Evolutionary conservation across 371 early-diverging fungal species (phyloP).

Genomic region (Mucor indicus): DNA sequence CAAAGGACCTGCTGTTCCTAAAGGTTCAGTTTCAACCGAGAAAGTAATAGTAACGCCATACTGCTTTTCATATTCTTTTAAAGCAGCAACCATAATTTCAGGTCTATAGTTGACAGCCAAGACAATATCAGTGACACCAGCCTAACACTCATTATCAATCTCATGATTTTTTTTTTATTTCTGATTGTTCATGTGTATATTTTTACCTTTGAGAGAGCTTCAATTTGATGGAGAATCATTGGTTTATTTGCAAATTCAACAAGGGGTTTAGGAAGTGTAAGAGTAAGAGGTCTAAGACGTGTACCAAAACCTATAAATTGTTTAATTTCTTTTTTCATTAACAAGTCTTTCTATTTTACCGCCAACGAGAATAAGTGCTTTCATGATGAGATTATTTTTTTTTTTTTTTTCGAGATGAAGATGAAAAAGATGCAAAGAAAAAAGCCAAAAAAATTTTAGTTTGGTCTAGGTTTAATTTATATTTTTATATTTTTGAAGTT

Average conservation of each 20-base stretch:
- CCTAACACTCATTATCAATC: too few relatives aligned
- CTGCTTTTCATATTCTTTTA: slow-evolving; percentile 86
- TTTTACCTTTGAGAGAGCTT: slow-evolving; percentile 91
- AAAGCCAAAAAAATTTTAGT: too few relatives aligned
- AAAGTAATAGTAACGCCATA: slow-evolving; percentile 95
- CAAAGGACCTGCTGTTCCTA: slow-evolving; percentile 98
- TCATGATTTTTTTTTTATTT: too few relatives aligned
- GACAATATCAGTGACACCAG: slow-evolving; percentile 97
- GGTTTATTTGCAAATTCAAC: slow-evolving; percentile 99
- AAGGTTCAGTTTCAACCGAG: slow-evolving; percentile 95
- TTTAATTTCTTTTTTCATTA: too few relatives aligned
- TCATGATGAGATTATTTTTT: too few relatives aligned
- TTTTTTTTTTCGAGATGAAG: too few relatives aligned
- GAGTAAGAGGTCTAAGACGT: slow-evolving; percentile 97
- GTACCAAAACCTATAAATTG: slow-evolving; percentile 93
- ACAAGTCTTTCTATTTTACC: slow-evolving; percentile 65
- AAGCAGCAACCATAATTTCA: slow-evolving; percentile 90
- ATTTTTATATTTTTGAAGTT: too few relatives aligned
- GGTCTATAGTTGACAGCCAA: slow-evolving; percentile 99
- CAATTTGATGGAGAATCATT: slow-evolving; percentile 99
- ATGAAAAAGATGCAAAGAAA: too few relatives aligned
- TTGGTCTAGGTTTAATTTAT: too few relatives aligned
- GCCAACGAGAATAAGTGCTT: slow-evolving; percentile 99
- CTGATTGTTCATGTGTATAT: not conserved
- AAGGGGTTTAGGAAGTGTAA: slow-evolving; percentile 98